Conservation (phyloP, 345 rosid genomes). For the Trapa incisa region DNA sequence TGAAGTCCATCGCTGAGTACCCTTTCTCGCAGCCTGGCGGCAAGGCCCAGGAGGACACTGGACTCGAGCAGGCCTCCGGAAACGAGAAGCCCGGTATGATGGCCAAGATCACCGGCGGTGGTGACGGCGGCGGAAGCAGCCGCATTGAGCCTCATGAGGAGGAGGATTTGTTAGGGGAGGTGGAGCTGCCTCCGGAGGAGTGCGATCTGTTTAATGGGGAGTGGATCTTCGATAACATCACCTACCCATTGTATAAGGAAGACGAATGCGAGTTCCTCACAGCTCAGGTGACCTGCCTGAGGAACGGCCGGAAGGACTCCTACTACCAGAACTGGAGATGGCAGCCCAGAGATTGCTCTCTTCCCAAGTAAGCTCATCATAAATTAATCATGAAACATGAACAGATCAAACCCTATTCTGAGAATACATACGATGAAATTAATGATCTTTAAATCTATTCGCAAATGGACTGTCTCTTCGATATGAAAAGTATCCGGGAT, state of each 20-base stretch:
- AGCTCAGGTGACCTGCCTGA: conserved; percentile 80
- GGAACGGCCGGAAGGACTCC: conserved; percentile 83
- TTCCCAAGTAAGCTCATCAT: conserved; percentile 44
- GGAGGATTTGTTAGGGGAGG: conserved; percentile 20
- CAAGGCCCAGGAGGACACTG: conserved; percentile 7
- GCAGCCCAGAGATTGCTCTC: conserved; percentile 79
- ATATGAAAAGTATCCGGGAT: too few relatives aligned
- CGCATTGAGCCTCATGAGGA: conserved; percentile 4
- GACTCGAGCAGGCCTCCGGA: too few relatives aligned
- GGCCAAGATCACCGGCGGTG: background rate
- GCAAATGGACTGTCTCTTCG: too few relatives aligned
- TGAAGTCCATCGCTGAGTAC: conserved; percentile 54
- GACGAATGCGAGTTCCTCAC: conserved; percentile 79
- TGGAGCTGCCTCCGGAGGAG: conserved; percentile 47
- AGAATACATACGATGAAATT: too few relatives aligned
- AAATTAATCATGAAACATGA: too few relatives aligned
- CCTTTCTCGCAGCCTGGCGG: conserved; percentile 64
- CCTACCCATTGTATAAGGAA: conserved; percentile 69
- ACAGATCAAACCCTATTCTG: too few relatives aligned
- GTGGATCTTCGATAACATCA: conserved; percentile 63
- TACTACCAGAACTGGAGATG: conserved; percentile 83
- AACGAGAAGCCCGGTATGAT: too few relatives aligned
- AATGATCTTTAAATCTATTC: too few relatives aligned
- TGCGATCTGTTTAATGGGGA: conserved; percentile 77
- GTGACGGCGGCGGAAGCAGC: background rate